phyloP scores from a whole-genome alignment of 495 filamentous ascomycete species.

The Aspergillus sclerotiicarbonarius region DNA sequence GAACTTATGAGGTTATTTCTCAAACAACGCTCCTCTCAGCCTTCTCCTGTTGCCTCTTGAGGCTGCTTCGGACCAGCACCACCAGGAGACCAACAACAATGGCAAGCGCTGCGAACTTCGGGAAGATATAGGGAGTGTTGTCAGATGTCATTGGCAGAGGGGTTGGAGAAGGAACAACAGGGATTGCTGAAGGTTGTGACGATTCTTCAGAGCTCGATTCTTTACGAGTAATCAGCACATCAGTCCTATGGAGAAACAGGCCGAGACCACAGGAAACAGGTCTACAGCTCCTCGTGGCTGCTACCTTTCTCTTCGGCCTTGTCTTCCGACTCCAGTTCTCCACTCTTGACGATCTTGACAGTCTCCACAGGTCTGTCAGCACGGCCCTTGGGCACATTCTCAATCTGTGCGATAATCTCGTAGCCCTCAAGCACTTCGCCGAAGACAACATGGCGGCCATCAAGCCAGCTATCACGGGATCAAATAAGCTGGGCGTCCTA shows the following conservation, averaged over 20 bases:
- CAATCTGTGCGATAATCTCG: conserved; percentile 85
- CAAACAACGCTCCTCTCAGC: conserved; percentile 18
- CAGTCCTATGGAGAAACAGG: conserved; percentile 23
- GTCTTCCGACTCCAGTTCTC: conserved; percentile 78
- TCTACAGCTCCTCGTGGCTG: conserved; percentile 84
- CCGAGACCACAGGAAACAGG: conserved; percentile 26
- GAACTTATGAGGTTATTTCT: not conserved
- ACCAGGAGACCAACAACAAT: conserved; percentile 17
- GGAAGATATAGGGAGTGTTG: conserved; percentile 13
- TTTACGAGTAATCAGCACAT: conserved; percentile 38
- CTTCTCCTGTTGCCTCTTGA: conserved; percentile 7
- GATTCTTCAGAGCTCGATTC: conserved; percentile 18
- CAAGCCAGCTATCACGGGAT: conserved; percentile 65
- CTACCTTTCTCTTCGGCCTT: conserved; percentile 77
- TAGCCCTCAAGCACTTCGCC: conserved; percentile 90
- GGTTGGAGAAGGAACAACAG: conserved; percentile 6
- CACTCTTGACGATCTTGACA: conserved; percentile 92
- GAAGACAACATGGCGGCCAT: conserved; percentile 88
- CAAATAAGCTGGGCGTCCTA: conserved; percentile 25
- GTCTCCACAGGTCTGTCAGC: conserved; percentile 72
- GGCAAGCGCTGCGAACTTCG: conserved; percentile 12
- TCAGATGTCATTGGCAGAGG: conserved; percentile 8
- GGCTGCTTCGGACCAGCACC: conserved; percentile 12
- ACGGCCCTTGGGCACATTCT: conserved; percentile 67
- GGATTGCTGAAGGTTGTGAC: conserved; percentile 18